Evolutionary conservation across 1,284 basidiomycete species (phyloP), one percentile per base, ranked within the genome.

Genomic region (Irpex rosettiformis): DNA sequence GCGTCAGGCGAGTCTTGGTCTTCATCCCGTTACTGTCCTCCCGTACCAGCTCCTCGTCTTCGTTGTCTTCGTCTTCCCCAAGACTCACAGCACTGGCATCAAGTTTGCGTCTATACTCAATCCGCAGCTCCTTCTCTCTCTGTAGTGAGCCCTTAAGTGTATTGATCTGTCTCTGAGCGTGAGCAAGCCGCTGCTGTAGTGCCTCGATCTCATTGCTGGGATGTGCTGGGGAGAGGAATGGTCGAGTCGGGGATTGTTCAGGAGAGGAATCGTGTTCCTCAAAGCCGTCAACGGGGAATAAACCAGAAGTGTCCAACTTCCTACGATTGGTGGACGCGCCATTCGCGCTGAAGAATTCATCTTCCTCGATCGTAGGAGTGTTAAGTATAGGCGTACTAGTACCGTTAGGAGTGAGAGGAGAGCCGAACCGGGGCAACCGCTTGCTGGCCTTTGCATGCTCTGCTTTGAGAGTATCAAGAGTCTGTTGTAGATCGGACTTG

Each of bases 401-500:
- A 49, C 80, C 78, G 61, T 82, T 83, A 0, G 88, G 88, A 0
- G 90, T 89, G 40, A 84, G 72, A 10, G 89, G 88, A 4, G 85
- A 86, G 5, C 87, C 85, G 65, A 85, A 87, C 45, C 81, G 81
- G 40, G 83, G 83, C 4, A 86, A 77, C 27, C 82, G 76, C 30
- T 83, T 77, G 24, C 77, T 80, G 24, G 84, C 83, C 59, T 85
- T 84, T 2, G 81, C 79, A 54, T 84, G 73, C 54, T 94, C 91
- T 0, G 77, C 77, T 70, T 90, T 91, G 70, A 93, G 76, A 5
- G 82, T 77, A 60, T 93, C 91, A 30, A 98, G 77, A 16, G 87
- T 79, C 62, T 88, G 83, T 69, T 96, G 90, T 11, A 98, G 78
- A 67, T 99, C 96, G 43, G 86, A 89, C 73, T 96, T 95, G 71